A percentile compares a stretch with the other conserved stretches of the same genome.
These are phyloP conservation scores for Fraxinus greggii DNA, from an alignment of 305 asterid species.

Conservation along the genomic window DNA sequence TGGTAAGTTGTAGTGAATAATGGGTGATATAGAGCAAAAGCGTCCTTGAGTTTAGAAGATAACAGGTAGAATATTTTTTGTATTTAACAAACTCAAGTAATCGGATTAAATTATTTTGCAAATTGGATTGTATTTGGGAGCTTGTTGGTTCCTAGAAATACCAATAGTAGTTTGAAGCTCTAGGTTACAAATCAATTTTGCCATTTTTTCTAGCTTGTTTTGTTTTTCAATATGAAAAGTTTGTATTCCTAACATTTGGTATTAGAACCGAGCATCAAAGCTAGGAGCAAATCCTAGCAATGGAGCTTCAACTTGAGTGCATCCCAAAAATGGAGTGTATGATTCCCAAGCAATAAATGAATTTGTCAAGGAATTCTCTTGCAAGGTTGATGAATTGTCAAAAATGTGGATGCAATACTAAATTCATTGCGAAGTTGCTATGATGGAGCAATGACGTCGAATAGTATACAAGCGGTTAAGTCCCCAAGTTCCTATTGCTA, in stretches of 20 bases:
- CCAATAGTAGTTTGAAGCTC: too few relatives aligned
- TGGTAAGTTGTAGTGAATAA: neutral
- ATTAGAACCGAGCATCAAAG: neutral
- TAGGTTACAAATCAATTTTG: neutral
- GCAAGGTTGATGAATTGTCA: neutral
- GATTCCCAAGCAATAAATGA: neutral
- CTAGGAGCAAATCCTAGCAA: neutral
- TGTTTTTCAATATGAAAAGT: neutral
- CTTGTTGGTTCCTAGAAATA: neutral
- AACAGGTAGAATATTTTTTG: neutral
- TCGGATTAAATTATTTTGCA: neutral
- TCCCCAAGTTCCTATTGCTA: conserved; percentile 80
- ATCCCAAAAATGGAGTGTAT: neutral
- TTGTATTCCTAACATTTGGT: neutral
- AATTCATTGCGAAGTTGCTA: neutral
- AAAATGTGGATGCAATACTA: neutral
- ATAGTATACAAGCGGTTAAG: conserved; percentile 60
- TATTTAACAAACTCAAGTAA: neutral
- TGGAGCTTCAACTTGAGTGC: neutral
- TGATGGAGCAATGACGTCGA: conserved; percentile 69
- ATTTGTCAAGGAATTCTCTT: neutral
- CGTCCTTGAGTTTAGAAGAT: neutral
- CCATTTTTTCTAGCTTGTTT: neutral
- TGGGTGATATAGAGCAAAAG: neutral
- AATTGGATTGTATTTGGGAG: neutral